Evolutionary conservation across 2,329 filamentous ascomycete genomes (phyloP), one percentile per base, ranked within the genome.

Genomic region (Penicillium sp.): DNA sequence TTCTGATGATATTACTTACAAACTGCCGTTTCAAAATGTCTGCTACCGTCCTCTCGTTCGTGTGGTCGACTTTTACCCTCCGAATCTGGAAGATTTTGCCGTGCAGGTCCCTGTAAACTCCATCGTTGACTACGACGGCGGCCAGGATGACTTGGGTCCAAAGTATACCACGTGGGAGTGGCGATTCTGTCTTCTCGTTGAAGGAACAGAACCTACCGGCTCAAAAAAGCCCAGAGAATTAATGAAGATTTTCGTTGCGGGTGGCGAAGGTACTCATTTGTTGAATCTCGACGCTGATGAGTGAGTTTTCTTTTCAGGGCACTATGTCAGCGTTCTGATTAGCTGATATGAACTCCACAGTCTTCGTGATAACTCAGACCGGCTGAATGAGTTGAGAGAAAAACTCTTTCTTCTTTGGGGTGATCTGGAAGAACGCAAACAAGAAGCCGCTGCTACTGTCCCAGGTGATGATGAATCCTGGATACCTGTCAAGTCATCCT

Each of bases 361-460:
- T 70, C 79, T 96, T 29, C 81, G 80, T 18, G 68, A 72, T n/a
- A 75, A 88, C 40, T 63, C 72, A 2, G 48, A 70, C 0, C 66
- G 74, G 1, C 75, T 94, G 1, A 68, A 64, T 3, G 58, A 70
- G 6, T 74, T 97, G 4, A 82, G 84, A 47, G 84, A 95, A 62
- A 87, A 83, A 62, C 78, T 97, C 51, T 93, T 88, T 68, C 76
- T 85, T 31, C 78, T 97, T 1, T 97, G 93, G 92, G 93, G 93
- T 1, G 84, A 96, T 56, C 78, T 97, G 1, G 87, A 92, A 67
- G 91, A 96, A 68, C 71, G 77, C 44, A 91, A 89, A 43, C 21
- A 28, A 37, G 47, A 39, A 67, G 64, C 66, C 2, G 69, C 63
- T n/a, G 63, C 70, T 2, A 61, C 71, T 18, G 56, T 42, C 33